Percentiles rank a stretch among this genome's conserved stretches.
Conservation (phyloP, 306 rosid species). For the Cucurbita maxima region DNA sequence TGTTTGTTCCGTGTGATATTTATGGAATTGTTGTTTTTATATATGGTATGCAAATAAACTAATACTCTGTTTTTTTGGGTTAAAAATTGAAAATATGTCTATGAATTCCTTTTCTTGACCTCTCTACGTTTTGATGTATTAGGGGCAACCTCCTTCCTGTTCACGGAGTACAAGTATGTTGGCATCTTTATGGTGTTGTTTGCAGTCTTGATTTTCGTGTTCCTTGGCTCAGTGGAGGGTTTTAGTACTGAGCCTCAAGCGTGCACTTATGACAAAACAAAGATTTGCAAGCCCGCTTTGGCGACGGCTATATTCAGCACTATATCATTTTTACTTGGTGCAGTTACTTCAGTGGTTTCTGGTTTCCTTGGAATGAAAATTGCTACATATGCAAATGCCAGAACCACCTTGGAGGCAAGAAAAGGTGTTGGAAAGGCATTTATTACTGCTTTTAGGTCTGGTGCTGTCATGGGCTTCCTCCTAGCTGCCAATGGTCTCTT, state of each 20-base stretch:
- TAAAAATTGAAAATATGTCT: neutral
- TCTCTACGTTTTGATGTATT: constrained; percentile 9
- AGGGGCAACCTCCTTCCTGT: constrained; percentile 96
- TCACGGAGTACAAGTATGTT: constrained; percentile 65
- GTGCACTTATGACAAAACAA: constrained; percentile 52
- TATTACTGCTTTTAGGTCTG: constrained; percentile 76
- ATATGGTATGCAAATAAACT: neutral
- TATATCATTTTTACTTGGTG: constrained; percentile 70
- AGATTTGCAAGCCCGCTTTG: constrained; percentile 74
- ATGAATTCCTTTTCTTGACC: neutral
- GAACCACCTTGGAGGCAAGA: constrained; percentile 86
- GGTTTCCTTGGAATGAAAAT: constrained; percentile 98
- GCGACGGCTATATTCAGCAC: constrained; percentile 82
- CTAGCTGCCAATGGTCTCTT: constrained; percentile 91
- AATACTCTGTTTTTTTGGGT: neutral
- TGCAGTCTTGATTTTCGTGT: constrained; percentile 68
- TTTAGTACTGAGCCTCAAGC: constrained; percentile 61
- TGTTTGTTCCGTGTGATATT: neutral
- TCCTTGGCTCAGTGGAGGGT: constrained; percentile 94
- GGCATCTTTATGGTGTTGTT: constrained; percentile 77
- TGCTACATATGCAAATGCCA: constrained; percentile 92
- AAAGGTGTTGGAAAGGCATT: constrained; percentile 96
- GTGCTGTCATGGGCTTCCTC: constrained; percentile 97
- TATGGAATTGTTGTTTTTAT: neutral
- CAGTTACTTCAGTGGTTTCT: constrained; percentile 63